Base-by-base conservation (phyloP, 345 rosid genomes). In the Camelina hispida region DNA sequence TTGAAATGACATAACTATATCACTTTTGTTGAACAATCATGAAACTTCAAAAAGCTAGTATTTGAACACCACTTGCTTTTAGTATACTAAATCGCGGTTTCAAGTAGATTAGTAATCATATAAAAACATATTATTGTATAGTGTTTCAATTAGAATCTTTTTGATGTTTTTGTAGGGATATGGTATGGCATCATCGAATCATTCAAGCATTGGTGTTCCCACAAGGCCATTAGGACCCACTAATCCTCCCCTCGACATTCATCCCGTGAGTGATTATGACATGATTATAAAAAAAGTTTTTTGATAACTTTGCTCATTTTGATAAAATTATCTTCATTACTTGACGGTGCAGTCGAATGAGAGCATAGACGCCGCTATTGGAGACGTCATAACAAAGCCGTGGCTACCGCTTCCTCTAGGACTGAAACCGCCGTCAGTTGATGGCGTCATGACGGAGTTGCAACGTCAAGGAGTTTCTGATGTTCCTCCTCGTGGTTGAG, bases 341-440 rank as follows among this genome's bases (percentile, higher is more conserved):
- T 42, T 66, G 9, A 66, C 16, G 73, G 30, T 66, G 71, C 86
- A 91, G 89, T 86, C 93, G 13, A 87, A 81, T 6, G 96, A 94
- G 83, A 89, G 86, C 69, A 80, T 85, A 32, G 93, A 94, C 34
- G 90, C 85, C 9, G 90, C 86, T 35, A 83, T 91, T 1, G 91
- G 81, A 76, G 97, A 90, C 78, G 97, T 83, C 68, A 78, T 94
- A 73, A 62, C 85, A 4, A 90, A 94, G 69, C 96, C 97, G 70
- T 84, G 93, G 93, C 82, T 79, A 79, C 93, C 96, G 17, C 96
- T 91, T 66, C 97, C 96, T 52, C 84, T 94, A 0, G 91, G 92
- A 18, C 78, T 90, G 16, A 90, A 88, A 70, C 89, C 97, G 16
- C 98, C 89, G 6, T 85, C 98, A 1, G 25, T 80, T 0, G 95